phyloP scores from a whole-genome alignment of 192 early-diverging fungal genomes.

The Dispira parvispora region DNA sequence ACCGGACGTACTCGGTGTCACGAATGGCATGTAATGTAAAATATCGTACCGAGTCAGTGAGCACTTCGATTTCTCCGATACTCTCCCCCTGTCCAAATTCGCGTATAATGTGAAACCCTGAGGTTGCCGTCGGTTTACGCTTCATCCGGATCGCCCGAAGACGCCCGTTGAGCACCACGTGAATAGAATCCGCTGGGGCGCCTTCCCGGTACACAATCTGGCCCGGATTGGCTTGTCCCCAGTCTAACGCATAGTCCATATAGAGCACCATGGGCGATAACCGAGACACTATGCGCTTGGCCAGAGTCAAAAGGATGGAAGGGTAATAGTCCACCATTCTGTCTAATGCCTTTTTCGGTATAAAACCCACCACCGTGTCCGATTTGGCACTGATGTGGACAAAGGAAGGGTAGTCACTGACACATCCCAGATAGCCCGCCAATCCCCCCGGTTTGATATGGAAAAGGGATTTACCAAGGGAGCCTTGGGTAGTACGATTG shows the following conservation, averaged over 20 bases:
- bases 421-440: conserved; percentile 80
- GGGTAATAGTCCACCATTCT: conserved; percentile 76
- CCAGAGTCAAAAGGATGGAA: conserved; percentile 63
- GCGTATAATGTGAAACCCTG: conserved; percentile 52
- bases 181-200: conserved; percentile 73
- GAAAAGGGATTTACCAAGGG: conserved; percentile 6
- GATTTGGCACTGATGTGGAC: conserved; percentile 69
- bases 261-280: conserved; percentile 69
- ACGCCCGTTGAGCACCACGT: conserved; percentile 85
- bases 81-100: conserved; percentile 94
- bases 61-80: conserved; percentile 85
- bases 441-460: conserved; percentile 60
- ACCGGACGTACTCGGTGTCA: conserved; percentile 86
- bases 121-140: conserved; percentile 29
- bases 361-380: conserved; percentile 68
- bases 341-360: conserved; percentile 70
- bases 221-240: conserved; percentile 86
- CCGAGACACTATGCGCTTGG: conserved; percentile 65
- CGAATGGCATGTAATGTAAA: conserved; percentile 94
- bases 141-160: conserved; percentile 66
- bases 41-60: conserved; percentile 49
- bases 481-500: conserved; percentile 14
- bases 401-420: conserved; percentile 82
- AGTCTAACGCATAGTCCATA: conserved; percentile 77
- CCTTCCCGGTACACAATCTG: conserved; percentile 84